These are phyloP conservation scores for Ophiosphaerella korrae DNA, from an alignment of 2,329 filamentous ascomycete species.

Conservation along the genomic window DNA sequence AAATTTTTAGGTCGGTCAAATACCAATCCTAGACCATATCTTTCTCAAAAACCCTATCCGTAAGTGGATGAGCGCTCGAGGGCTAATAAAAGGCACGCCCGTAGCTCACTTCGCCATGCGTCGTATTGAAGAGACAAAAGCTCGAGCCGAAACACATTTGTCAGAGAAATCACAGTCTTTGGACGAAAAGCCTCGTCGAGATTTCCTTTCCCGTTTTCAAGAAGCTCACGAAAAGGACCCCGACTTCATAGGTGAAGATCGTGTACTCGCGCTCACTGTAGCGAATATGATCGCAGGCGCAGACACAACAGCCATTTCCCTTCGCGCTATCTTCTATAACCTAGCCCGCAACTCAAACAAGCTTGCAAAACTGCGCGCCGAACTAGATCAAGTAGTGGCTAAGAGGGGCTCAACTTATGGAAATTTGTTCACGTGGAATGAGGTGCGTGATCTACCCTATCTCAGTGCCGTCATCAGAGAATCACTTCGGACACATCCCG, in stretches of 20 bases:
- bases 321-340: conserved; percentile 47
- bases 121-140: conserved; percentile 9
- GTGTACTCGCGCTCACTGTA: conserved; percentile 18
- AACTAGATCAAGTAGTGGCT: conserved; percentile 16
- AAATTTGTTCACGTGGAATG: conserved; percentile 7
- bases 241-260: conserved; percentile 13
- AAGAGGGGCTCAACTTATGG: conserved; percentile 1
- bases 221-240: conserved; percentile 18
- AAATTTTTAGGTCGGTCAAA: conserved; percentile 11
- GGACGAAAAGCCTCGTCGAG: background rate
- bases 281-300: conserved; percentile 17
- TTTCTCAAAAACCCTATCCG: conserved; percentile 18
- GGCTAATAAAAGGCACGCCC: conserved; percentile 8
- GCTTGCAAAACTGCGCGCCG: conserved; percentile 22
- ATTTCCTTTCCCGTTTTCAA: conserved; percentile 17
- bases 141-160: background rate
- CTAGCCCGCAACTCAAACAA: conserved; percentile 34
- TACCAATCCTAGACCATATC: conserved; percentile 12
- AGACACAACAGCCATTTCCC: conserved; percentile 46
- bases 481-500: conserved; percentile 50
- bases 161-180: background rate
- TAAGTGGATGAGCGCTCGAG: conserved; percentile 9
- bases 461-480: conserved; percentile 54
- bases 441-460: conserved; percentile 34
- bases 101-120: conserved; percentile 12